phyloP scores from a whole-genome alignment of 768 basidiomycete genomes.

The Naganishia randhawae region DNA sequence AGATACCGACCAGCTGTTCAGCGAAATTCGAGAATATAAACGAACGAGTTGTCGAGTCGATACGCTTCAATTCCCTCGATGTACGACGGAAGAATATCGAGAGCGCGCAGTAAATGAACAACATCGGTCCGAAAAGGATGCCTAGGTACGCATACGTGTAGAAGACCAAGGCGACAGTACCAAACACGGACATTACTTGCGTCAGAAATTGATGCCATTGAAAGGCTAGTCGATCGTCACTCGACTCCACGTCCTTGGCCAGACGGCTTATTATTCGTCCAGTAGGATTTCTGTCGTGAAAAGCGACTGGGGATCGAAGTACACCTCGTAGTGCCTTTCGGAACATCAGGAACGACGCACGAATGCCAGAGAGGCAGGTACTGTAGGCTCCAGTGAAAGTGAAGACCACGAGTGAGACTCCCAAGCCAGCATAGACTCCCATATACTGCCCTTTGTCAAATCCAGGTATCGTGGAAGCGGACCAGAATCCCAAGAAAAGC shows the following conservation, averaged over 20 bases:
- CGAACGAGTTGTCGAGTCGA: constrained; percentile 29
- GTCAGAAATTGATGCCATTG: constrained; percentile 18
- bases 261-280: constrained; percentile 49
- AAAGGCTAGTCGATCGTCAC: constrained; percentile 36
- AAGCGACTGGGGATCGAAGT: constrained; percentile 61
- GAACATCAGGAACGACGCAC: constrained; percentile 57
- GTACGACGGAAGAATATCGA: constrained; percentile 31
- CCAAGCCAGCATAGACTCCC: constrained; percentile 56
- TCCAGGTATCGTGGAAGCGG: constrained; percentile 57
- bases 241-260: constrained; percentile 45
- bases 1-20: constrained; percentile 23
- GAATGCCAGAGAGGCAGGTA: constrained; percentile 46
- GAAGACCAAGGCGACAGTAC: constrained; percentile 41
- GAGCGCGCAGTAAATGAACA: constrained; percentile 25
- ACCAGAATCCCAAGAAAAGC: constrained; percentile 73
- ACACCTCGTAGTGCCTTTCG: constrained; percentile 59
- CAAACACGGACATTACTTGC: constrained; percentile 35
- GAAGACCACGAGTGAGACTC: constrained; percentile 56
- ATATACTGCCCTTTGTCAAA: constrained; percentile 67
- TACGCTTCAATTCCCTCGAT: constrained; percentile 33
- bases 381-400: constrained; percentile 50
- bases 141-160: constrained; percentile 44
- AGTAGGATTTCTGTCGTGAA: constrained; percentile 64
- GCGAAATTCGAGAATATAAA: constrained; percentile 32
- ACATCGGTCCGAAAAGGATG: constrained; percentile 39